These are phyloP conservation scores for Ceratobasidium papillatum DNA, from an alignment of 1,284 basidiomycete species.

Conservation along the genomic window DNA sequence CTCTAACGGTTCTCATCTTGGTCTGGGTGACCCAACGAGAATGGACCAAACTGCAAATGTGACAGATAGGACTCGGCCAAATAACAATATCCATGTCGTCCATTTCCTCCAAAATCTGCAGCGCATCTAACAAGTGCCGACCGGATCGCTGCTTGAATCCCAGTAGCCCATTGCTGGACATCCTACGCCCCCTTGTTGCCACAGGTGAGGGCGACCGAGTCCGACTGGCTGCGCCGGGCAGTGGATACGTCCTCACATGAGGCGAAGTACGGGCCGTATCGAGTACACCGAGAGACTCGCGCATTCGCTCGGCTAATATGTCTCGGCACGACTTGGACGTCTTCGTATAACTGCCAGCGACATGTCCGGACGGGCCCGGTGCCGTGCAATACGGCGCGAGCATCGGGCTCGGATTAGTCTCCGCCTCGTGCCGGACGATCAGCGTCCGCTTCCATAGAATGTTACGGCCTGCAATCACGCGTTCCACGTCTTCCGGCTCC, in stretches of 20 bases:
- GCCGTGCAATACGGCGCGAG: slow-evolving; percentile 17
- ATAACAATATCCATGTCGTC: slow-evolving; percentile 28
- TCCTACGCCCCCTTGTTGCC: not conserved
- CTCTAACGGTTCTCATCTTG: slow-evolving; percentile 6
- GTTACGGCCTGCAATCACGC: slow-evolving; percentile 3
- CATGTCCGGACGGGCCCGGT: slow-evolving; percentile 18
- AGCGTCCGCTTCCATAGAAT: slow-evolving; percentile 27
- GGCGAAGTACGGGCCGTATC: not conserved
- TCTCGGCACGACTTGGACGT: slow-evolving; percentile 30
- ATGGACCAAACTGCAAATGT: slow-evolving; percentile 22
- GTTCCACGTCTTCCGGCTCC: not conserved
- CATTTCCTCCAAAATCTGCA: slow-evolving; percentile 22
- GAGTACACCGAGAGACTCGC: slow-evolving; percentile 2
- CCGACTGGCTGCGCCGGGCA: not conserved
- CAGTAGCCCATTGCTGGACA: not conserved
- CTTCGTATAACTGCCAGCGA: not conserved
- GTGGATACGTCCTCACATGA: not conserved
- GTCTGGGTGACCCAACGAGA: slow-evolving; percentile 24
- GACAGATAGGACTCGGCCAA: slow-evolving; percentile 26
- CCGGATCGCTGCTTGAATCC: not conserved
- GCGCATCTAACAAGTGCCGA: slow-evolving; percentile 1
- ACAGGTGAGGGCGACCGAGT: not conserved
- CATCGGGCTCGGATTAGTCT: slow-evolving; percentile 6
- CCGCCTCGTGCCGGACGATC: slow-evolving; percentile 15
- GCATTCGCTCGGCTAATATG: slow-evolving; percentile 3